Conservation (phyloP, 176 grass and related monocot species). For the Eleusine coracana region DNA sequence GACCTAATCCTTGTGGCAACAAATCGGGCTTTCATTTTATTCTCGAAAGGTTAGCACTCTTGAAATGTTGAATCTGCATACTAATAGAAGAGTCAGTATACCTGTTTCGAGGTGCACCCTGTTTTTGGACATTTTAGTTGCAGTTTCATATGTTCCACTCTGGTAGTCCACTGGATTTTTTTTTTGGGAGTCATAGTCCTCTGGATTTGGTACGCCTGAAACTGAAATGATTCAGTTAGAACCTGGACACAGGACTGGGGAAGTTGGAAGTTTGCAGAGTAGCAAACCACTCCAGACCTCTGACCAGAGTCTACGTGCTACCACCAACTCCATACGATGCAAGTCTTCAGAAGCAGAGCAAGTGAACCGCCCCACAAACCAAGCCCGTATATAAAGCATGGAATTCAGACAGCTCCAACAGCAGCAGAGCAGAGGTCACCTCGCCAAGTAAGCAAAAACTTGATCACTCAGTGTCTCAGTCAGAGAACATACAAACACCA, state of each 20-base stretch:
- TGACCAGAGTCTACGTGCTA: neutral
- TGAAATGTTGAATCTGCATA: neutral
- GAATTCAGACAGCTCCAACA: slow-evolving; percentile 10
- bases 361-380: slow-evolving; percentile 52
- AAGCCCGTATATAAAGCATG: slow-evolving; percentile 10
- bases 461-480: neutral
- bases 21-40: neutral
- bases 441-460: neutral
- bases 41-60: neutral
- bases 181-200: neutral
- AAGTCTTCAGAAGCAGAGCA: slow-evolving; percentile 21
- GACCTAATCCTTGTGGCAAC: neutral
- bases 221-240: slow-evolving; percentile 45
- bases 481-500: neutral
- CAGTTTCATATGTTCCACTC: neutral
- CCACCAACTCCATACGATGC: slow-evolving; percentile 40
- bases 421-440: neutral
- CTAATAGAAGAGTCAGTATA: neutral
- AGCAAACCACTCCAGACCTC: slow-evolving; percentile 41
- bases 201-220: neutral
- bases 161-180: too few relatives aligned
- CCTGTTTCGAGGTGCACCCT: neutral
- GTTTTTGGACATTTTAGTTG: neutral
- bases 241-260: too few relatives aligned
- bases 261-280: slow-evolving; percentile 27